These are phyloP conservation scores for Trypanosoma theileri DNA, from an alignment of 208 protist genomes.

Conservation along the genomic window DNA sequence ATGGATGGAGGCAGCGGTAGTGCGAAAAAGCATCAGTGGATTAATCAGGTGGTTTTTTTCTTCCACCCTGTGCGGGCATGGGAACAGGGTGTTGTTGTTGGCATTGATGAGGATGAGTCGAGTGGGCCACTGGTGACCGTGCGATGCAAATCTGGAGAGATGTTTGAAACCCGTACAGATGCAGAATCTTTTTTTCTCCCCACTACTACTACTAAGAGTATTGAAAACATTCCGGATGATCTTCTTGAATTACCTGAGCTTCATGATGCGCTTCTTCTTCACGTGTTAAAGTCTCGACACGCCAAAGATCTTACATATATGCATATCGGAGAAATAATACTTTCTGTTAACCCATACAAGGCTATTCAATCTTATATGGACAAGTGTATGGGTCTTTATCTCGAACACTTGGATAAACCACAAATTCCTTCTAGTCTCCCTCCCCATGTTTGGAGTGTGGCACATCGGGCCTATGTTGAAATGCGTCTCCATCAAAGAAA, in stretches of 20 bases:
- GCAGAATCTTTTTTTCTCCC: conserved; percentile 10
- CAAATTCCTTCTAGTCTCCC: conserved; percentile 14
- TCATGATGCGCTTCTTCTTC: conserved; percentile 36
- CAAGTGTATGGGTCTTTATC: conserved; percentile 27
- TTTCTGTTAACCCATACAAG: conserved; percentile 47
- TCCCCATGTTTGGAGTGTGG: conserved; percentile 39
- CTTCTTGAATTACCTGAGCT: conserved; percentile 38
- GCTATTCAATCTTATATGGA: conserved; percentile 26
- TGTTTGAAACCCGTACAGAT: not conserved
- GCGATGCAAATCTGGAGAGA: conserved; percentile 25
- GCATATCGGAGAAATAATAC: conserved; percentile 34
- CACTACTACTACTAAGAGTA: not conserved
- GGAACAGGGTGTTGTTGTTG: conserved; percentile 18
- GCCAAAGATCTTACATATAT: conserved; percentile 39
- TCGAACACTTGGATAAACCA: conserved; percentile 22
- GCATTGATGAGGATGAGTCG: not conserved
- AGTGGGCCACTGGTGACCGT: not conserved
- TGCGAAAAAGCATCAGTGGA: not conserved
- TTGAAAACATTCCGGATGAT: conserved; percentile 28
- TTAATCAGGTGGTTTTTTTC: conserved; percentile 15
- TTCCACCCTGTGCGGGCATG: conserved; percentile 23
- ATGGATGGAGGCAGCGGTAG: not conserved
- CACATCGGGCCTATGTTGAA: conserved; percentile 34
- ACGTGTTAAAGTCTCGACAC: conserved; percentile 25
- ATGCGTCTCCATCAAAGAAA: conserved; percentile 25